These are phyloP conservation scores for Sedum album DNA, from an alignment of 164 flowering plant species.

Conservation along the genomic window DNA sequence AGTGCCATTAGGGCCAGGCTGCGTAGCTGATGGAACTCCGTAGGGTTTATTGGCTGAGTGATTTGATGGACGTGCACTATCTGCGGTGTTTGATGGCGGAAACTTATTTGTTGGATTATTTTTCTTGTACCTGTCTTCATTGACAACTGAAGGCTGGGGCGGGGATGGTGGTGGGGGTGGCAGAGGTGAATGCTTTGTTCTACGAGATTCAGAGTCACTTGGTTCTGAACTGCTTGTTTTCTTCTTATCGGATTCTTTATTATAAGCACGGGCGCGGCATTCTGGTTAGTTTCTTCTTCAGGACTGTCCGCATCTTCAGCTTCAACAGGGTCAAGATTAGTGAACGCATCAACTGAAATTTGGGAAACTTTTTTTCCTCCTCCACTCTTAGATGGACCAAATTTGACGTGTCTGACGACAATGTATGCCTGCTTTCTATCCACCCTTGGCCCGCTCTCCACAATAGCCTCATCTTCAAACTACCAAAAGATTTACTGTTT, in stretches of 20 bases:
- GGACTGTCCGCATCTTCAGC: neutral
- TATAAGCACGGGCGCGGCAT: neutral
- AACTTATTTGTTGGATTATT: neutral
- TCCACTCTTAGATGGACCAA: constrained; percentile 4
- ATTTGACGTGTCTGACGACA: constrained; percentile 1
- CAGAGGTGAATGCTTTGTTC: neutral
- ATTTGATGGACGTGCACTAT: neutral
- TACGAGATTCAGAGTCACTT: neutral
- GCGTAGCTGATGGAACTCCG: neutral
- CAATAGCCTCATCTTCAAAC: constrained; percentile 3
- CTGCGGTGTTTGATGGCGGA: neutral
- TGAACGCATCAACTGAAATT: neutral
- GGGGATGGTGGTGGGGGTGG: neutral
- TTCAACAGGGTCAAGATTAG: neutral
- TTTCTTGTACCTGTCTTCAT: constrained; percentile 5
- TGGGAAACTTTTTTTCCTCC: constrained; percentile 4
- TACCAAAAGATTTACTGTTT: neutral
- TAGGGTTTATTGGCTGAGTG: neutral
- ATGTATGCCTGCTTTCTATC: constrained; percentile 2
- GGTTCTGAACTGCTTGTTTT: neutral
- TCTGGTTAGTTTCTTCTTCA: neutral
- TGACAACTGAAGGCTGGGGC: neutral
- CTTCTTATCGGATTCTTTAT: neutral
- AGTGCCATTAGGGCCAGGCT: neutral
- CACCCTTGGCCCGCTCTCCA: constrained; percentile 5